Conservation (phyloP, 305 asterid species). For the Salvia sclarea region DNA sequence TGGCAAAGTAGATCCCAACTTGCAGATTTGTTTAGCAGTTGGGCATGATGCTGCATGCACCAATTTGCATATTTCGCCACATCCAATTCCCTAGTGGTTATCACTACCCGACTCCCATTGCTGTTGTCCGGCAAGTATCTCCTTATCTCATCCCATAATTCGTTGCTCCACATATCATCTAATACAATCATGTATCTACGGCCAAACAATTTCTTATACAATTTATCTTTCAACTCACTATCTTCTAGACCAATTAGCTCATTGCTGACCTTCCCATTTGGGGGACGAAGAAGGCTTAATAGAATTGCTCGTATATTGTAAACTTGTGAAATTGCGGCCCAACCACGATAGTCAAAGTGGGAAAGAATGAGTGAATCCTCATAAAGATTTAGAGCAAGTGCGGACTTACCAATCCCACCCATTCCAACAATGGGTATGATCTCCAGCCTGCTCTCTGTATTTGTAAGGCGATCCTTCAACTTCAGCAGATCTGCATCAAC, state of each 20-base stretch:
- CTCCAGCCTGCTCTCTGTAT: neutral
- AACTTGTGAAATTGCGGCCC: constrained; percentile 16
- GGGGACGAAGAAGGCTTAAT: neutral
- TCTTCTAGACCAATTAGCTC: neutral
- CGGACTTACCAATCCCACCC: constrained; percentile 18
- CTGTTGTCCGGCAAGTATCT: neutral
- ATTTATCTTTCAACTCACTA: neutral
- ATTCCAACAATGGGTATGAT: constrained; percentile 16
- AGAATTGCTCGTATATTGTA: neutral
- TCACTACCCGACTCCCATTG: constrained; percentile 3
- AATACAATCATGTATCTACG: constrained; percentile 15
- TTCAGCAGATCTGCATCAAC: constrained; percentile 13
- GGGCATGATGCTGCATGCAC: neutral
- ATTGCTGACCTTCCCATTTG: neutral
- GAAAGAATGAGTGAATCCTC: neutral
- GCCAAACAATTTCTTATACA: neutral
- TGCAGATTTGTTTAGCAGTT: neutral
- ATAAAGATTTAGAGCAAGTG: constrained; percentile 15
- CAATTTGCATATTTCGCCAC: constrained; percentile 4
- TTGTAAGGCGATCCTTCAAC: constrained; percentile 5
- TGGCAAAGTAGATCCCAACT: constrained; percentile 10
- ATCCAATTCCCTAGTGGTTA: neutral
- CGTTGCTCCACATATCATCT: constrained; percentile 12
- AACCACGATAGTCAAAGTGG: neutral
- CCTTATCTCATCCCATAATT: constrained; percentile 4